phyloP scores from a whole-genome alignment of 345 rosid genomes.

The Cardiospermum halicacabum region DNA sequence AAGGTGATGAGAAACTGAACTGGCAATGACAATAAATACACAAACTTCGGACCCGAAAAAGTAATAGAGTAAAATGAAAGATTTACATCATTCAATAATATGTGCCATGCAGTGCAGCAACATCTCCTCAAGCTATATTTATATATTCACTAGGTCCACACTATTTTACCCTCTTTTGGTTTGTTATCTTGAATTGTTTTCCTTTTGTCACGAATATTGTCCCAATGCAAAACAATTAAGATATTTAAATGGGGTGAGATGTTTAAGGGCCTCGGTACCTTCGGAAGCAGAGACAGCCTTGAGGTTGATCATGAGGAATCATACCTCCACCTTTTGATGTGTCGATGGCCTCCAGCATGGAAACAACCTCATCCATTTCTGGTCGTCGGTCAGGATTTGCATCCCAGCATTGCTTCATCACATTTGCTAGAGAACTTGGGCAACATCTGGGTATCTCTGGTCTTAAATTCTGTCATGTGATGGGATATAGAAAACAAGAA shows the following conservation, averaged over 20 bases:
- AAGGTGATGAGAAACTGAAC: conserved; percentile 3
- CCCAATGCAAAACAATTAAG: not conserved
- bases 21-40: conserved; percentile 16
- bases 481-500: not conserved
- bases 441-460: conserved; percentile 99
- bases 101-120: conserved; percentile 8
- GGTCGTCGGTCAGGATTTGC: conserved; percentile 92
- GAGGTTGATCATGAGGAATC: conserved; percentile 85
- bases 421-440: conserved; percentile 78
- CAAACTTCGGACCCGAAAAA: conserved; percentile 12
- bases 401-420: conserved; percentile 98
- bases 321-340: conserved; percentile 93
- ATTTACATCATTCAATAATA: conserved; percentile 27
- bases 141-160: conserved; percentile 8
- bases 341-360: conserved; percentile 85
- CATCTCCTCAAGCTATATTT: conserved; percentile 16
- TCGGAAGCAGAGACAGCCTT: conserved; percentile 85
- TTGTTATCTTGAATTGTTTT: conserved; percentile 5
- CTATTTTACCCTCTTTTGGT: conserved; percentile 2
- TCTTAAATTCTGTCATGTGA: conserved; percentile 64
- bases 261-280: conserved; percentile 76
- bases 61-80: conserved; percentile 16
- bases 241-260: conserved; percentile 3
- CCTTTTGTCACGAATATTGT: conserved; percentile 13
- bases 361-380: conserved; percentile 94